Evolutionary conservation across 106 monocot genomes (phyloP).

Genomic region (Acorus gramineus): DNA sequence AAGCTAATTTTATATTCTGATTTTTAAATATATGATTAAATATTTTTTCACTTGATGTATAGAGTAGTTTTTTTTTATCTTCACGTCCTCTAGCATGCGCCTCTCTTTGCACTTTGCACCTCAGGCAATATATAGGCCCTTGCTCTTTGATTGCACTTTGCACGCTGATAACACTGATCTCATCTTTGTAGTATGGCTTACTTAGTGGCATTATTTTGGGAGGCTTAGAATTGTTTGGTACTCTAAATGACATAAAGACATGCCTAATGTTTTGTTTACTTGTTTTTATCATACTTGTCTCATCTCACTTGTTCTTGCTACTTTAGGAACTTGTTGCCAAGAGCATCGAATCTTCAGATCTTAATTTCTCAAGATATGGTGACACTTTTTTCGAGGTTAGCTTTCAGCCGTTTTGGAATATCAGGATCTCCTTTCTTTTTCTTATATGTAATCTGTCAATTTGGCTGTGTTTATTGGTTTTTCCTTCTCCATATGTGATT

Average conservation of each 20-base stretch:
- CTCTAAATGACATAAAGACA: too few relatives aligned
- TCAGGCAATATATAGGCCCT: too few relatives aligned
- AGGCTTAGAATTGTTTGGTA: too few relatives aligned
- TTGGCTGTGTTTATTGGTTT: background rate
- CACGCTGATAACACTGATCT: too few relatives aligned
- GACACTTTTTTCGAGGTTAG: constrained; percentile 98
- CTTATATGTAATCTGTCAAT: background rate
- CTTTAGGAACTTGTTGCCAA: constrained; percentile 94
- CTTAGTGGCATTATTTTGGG: too few relatives aligned
- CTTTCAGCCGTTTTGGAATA: background rate
- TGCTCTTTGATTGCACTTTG: too few relatives aligned
- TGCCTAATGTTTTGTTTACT: background rate
- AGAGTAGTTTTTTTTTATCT: background rate
- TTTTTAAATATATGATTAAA: too few relatives aligned
- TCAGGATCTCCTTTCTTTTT: background rate
- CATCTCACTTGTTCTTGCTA: background rate
- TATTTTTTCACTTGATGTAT: too few relatives aligned
- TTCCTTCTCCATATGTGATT: too few relatives aligned
- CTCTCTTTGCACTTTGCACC: too few relatives aligned
- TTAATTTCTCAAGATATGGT: constrained; percentile 92
- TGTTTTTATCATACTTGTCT: background rate
- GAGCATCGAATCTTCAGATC: constrained; percentile 88
- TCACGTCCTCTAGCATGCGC: background rate
- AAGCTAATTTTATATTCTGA: too few relatives aligned
- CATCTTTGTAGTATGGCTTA: too few relatives aligned